phyloP scores from a whole-genome alignment of 148 eudicot species.

The Silene latifolia region DNA sequence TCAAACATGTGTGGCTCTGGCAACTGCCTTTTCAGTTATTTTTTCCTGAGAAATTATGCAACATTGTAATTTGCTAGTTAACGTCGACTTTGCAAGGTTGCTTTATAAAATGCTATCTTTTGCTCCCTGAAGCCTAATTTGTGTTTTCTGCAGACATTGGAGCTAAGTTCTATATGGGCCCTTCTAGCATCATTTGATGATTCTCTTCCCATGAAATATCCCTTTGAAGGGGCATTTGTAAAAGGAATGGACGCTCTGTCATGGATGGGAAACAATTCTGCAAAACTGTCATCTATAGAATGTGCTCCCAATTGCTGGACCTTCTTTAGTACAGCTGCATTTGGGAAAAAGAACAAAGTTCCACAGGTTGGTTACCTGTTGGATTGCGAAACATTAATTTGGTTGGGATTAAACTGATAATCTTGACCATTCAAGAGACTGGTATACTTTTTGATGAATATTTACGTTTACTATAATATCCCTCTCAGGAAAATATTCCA shows the following conservation, averaged over 20 bases:
- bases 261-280: constrained; percentile 91
- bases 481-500: constrained; percentile 83
- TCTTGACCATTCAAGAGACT: not conserved
- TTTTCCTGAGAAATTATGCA: not conserved
- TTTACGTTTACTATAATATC: not conserved
- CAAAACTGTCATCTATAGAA: constrained; percentile 43
- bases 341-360: constrained; percentile 82
- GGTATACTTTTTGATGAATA: not conserved
- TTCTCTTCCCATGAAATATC: constrained; percentile 64
- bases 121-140: constrained; percentile 9
- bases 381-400: not conserved
- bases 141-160: constrained; percentile 56
- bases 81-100: not conserved
- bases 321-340: constrained; percentile 77
- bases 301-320: constrained; percentile 88
- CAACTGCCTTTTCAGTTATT: not conserved
- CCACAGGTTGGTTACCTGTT: constrained; percentile 69
- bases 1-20: constrained; percentile 44
- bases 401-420: not conserved
- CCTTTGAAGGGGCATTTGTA: constrained; percentile 93
- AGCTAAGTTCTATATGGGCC: constrained; percentile 92
- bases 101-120: not conserved
- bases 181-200: constrained; percentile 95
- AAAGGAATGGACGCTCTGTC: constrained; percentile 83
- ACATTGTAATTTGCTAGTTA: not conserved